Base-by-base conservation (phyloP, 805 yeast genomes). In the Isabelozyma pseudorhagii region DNA sequence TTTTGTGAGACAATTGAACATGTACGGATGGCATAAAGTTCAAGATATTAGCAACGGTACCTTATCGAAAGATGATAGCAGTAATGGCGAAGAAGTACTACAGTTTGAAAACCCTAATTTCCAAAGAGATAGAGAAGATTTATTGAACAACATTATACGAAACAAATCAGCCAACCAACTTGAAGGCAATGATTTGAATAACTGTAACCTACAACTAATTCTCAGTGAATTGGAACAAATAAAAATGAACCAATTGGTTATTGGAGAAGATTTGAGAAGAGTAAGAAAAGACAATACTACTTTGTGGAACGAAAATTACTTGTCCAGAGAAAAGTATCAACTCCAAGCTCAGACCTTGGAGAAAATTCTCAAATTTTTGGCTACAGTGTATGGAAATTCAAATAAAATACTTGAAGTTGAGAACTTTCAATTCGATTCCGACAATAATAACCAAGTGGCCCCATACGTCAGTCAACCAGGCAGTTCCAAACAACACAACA, bases 21-120 rank as follows among this genome's bases (percentile, higher is more conserved):
- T 94, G 99, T 94, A 94, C 65, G 99, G 99, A 9, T 94, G 97
- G 97, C 98, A 92, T 72, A 94, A 94, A 69, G 94, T 94, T 4
- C 99, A 94, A 68, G 98, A 94, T 68, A 83, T 92, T 18, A 87
- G 72, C 50, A 79, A 87, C 25, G 97, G 96, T 2, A 79, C 92
- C 4, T 69, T 84, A 51, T 77, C 53, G 4, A 62, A 62, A 43
- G 68, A 64, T 38, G 74, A 79, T 49, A 71, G 68, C 39, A 76
- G 72, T 50, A 50, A 49, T n/a, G 69, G 71, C 40, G 97, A 92
- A 49, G 98, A 94, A 60, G 79, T 83, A 48, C 86, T 92, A 88
- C 96, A 91, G 67, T 94, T 94, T 71, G 84, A 83, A 54, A 89
- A 91, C 54, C 91, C 94, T 1, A 78, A 83, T 61, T 94, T 94